A percentile compares a stretch with the other conserved stretches of the same genome.
Evolutionary conservation across 2,329 filamentous ascomycete genomes (phyloP).

Genomic region (Sordariomycetes sp.): DNA sequence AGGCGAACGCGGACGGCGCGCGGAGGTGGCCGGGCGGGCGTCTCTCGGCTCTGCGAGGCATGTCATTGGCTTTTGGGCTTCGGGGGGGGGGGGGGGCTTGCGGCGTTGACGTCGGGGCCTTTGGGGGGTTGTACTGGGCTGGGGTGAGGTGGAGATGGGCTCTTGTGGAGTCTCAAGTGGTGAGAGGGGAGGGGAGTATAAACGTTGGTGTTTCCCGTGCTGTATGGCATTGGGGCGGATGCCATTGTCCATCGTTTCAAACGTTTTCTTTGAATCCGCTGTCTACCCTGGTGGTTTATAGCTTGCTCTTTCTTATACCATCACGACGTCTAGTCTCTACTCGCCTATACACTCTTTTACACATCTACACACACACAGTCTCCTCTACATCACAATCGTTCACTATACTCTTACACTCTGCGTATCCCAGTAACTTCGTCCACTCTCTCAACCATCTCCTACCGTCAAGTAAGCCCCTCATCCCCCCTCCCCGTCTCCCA

Average conservation of each 20-base stretch:
- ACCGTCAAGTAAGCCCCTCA: neutral
- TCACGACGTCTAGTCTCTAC: neutral
- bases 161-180: neutral
- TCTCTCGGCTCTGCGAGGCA: neutral
- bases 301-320: constrained; percentile 23
- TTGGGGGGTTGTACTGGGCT: neutral
- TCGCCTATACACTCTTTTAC: neutral
- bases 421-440: neutral
- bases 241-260: neutral
- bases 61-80: constrained; percentile 2
- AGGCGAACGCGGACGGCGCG: neutral
- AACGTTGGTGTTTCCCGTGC: neutral
- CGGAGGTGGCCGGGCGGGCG: neutral
- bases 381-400: neutral
- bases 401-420: neutral
- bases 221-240: neutral
- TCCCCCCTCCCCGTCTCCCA: neutral
- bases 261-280: neutral
- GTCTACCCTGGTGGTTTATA: neutral
- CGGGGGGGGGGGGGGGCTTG: neutral
- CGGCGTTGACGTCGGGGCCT: neutral
- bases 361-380: neutral
- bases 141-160: neutral
- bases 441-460: neutral
- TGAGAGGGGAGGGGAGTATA: neutral